Evolutionary conservation across 202 grass and related monocot genomes (phyloP), one percentile per base, ranked within the genome.

Genomic region (Saccharum hybrid): DNA sequence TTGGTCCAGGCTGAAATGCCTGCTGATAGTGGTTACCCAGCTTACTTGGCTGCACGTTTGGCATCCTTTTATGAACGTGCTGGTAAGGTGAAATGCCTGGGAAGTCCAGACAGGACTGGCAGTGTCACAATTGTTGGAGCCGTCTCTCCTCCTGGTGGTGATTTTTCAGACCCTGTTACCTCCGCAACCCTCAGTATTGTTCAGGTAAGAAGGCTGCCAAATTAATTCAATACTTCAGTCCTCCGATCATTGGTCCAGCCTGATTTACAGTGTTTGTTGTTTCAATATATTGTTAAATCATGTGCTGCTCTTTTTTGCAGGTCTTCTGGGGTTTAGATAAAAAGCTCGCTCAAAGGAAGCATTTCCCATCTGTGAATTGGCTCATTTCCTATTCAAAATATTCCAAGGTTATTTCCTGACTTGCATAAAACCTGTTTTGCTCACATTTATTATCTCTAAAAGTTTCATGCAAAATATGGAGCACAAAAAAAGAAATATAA

Each of bases 301-400:
- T 71, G 21, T 2, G 10, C n/a, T 85, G 33, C 72, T 83, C 66
- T 83, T 19, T 38, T 83, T 84, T 93, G 26, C 68, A 98, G 96
- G 96, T 98, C 75, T 98, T 98, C 63, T 98, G 96, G 96, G 96
- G 96, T 78, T 83, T 98, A 82, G 96, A 98, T 82, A 98, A 98
- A 88, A 98, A 98, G 59, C 89, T 98, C 61, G 96, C 96, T 81
- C 96, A 98, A 81, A 98, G 96, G 65, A 98, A 98, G 52, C 96
- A 98, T 94, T 98, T 98, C 76, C 96, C 96, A 65, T 98, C 96
- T 63, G 96, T 98, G 31, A 98, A 98, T 81, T 98, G 96, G 96
- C 91, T 98, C 71, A 95, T 98, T 92, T 98, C 96, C 66, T 98
- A 98, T 83, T 98, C 96, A 3, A 98, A 98, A 88, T 98, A 98